Base-by-base conservation (phyloP, 164 flowering plant genomes). In the Pachysandra terminalis region DNA sequence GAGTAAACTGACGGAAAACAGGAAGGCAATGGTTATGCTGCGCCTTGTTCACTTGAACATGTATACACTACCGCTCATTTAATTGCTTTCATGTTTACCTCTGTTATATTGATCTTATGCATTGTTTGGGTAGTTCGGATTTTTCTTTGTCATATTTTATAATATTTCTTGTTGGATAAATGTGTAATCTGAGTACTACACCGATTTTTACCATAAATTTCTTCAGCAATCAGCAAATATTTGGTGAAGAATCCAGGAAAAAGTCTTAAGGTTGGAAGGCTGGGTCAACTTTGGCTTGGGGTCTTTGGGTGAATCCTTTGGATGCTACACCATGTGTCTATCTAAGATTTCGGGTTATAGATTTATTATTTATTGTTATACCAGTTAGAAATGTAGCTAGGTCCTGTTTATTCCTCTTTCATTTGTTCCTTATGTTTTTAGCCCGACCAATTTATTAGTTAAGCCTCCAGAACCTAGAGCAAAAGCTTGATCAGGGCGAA, bases 11-110 rank as follows among this genome's bases (percentile, higher is more conserved):
- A 80, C 80, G 14, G 83, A 76, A 62, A 82, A 80, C 74, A 82
- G 69, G 75, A 84, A 78, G 67, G 81, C 89, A 17, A 64, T 62
- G 74, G 73, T 78, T 74, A 65, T 86, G 21, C 86, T 88, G 28
- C 87, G 83, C 55, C 86, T 86, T 68, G 77, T 86, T 67, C 81
- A 79, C 70, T 61, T 82, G 68, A 86, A 86, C 80, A 76, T 86
- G 93, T 88, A 82, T 45, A 73, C 19, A 54, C 9, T 27, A 7
- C 35, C 54, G 23, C 63, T 62, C 55, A 5, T 56, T 56, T 37
- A 16, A 56, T 53, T 61, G 14, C 35, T 63, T 26, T 61, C 37
- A 22, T 53, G 28, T 37, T 53, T 55, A 23, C 17, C 51, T 15
- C 51, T 45, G 17, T 45, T 45, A 1, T 45, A 45, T 28, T 21